Evolutionary conservation across 2,329 filamentous ascomycete species (phyloP).

Genomic region (Aspergillus thermomutatus): DNA sequence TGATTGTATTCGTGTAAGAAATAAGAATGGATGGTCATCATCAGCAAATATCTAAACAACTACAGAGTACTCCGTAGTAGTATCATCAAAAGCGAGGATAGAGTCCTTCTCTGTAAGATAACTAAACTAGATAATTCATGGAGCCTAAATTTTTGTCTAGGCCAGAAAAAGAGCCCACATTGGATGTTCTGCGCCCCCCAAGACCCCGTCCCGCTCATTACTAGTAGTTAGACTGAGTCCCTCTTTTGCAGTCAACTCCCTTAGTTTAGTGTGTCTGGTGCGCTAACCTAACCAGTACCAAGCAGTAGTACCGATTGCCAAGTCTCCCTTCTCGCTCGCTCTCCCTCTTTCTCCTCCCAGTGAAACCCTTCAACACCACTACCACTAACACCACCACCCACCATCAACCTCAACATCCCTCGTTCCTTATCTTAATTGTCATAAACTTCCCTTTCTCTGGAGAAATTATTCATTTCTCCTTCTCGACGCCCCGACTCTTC

Average conservation of each 20-base stretch:
- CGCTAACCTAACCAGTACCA: background rate
- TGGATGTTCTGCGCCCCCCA: background rate
- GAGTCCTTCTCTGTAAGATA: background rate
- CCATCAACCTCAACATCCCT: constrained; percentile 2
- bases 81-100: background rate
- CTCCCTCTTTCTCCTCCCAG: background rate
- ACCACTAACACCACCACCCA: background rate
- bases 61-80: background rate
- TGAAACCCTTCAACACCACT: background rate
- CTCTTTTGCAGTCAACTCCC: background rate
- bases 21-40: background rate
- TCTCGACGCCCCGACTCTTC: constrained; percentile 11
- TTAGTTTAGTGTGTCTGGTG: background rate
- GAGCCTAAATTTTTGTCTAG: background rate
- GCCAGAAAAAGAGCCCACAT: background rate
- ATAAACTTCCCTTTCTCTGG: background rate
- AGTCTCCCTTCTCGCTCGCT: background rate
- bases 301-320: background rate
- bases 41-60: background rate
- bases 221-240: background rate
- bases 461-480: background rate
- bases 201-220: too few species aligned
- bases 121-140: background rate
- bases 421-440: constrained; percentile 10
- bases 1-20: background rate